Evolutionary conservation across 306 rosid genomes (phyloP), one percentile per base, ranked within the genome.

Genomic region (Medicago arabica): DNA sequence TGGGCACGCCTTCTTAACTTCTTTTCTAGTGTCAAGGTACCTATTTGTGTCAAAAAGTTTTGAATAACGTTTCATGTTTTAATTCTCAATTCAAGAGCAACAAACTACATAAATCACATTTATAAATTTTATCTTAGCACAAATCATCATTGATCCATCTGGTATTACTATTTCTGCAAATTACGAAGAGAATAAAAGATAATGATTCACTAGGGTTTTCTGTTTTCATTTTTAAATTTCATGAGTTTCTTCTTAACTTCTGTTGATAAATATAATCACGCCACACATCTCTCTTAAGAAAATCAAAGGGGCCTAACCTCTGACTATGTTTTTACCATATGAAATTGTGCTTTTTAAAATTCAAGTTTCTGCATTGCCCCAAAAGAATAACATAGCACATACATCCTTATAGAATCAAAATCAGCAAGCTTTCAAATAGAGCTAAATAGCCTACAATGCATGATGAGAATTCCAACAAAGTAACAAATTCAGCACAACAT

Each of bases 1-100:
- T 23, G 99, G 99, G 50, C 99, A 96, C 50, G 88, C 93, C 86
- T 78, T 85, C 91, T 88, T 89, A 67, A 92, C 96, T 82, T 90
- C 97, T 60, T 85, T 91, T 83, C 77, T 88, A 3, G 90, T 85
- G 58, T 86, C 96, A 75, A 84, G 87, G 76, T 85, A 92, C 92
- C 99, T 92, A 75, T 77, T 36, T 80, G 75, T 75, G 60, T 40
- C 58, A 44, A 79, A 7, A 78, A 51, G 76, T 40, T 55, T 80
- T 68, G 70, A 61, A 38, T 79, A 78, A 69, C 23, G 13, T 65
- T 60, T 72, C 39, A 72, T 36, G 34, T 69, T 31, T 43, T 19
- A 44, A 78, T 51, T 75, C 61, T 18, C 28, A 71, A 76, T 54
- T 60, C 46, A 41, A 77, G 75, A 53, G 67, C 11, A 70, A 54